Evolutionary conservation across 768 basidiomycete species (phyloP).

Genomic region (Amanita muscaria): DNA sequence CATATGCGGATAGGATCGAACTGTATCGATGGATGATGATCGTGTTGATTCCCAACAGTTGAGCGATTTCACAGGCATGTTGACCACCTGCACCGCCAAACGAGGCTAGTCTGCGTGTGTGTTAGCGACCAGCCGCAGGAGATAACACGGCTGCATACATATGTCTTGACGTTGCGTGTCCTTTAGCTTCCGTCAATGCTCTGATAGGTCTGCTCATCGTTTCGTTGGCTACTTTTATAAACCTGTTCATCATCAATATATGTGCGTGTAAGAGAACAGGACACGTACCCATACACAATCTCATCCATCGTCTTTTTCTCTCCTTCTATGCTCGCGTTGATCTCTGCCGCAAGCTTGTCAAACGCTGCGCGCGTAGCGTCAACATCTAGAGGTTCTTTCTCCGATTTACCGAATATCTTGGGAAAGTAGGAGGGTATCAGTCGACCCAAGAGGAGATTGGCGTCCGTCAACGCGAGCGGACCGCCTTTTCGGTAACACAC

Average conservation of each 20-base stretch:
- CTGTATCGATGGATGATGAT: constrained; percentile 88
- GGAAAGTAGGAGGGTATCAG: constrained; percentile 89
- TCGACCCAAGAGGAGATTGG: constrained; percentile 83
- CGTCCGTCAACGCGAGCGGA: constrained; percentile 86
- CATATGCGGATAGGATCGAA: constrained; percentile 90
- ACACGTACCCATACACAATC: constrained; percentile 74
- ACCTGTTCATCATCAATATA: constrained; percentile 34
- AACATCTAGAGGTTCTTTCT: constrained; percentile 75
- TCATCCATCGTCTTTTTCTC: constrained; percentile 68
- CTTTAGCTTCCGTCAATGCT: constrained; percentile 82
- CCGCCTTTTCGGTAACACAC: constrained; percentile 90
- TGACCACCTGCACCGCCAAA: constrained; percentile 91
- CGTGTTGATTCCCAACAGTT: constrained; percentile 76
- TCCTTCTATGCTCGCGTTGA: constrained; percentile 42
- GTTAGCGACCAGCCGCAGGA: constrained; percentile 5
- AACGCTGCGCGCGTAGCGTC: constrained; percentile 64
- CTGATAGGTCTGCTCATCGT: constrained; percentile 94
- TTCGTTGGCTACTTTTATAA: constrained; percentile 94
- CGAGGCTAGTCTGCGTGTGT: constrained; percentile 54
- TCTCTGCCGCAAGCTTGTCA: constrained; percentile 55
- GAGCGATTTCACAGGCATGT: constrained; percentile 89
- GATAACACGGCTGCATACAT: constrained; percentile 25
- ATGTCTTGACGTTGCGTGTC: constrained; percentile 76
- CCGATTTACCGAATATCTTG: constrained; percentile 87
- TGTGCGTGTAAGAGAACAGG: background rate